A percentile compares a stretch with the other conserved stretches of the same genome.
Evolutionary conservation across 208 protist species (phyloP).

Genomic region (Trypanosoma boissoni): DNA sequence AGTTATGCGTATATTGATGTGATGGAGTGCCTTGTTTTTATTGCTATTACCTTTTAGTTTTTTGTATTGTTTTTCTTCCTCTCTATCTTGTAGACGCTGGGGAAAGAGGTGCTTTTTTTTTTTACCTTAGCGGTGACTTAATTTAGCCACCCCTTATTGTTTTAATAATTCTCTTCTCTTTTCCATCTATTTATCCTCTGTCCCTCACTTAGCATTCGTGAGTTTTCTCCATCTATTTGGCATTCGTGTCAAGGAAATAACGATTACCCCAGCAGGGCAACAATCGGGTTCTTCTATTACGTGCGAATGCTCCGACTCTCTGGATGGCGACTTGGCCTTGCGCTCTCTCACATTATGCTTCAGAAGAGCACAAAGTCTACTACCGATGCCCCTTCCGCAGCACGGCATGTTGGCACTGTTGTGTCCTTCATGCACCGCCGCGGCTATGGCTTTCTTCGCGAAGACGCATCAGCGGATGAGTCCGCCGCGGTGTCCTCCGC

Average conservation of each 20-base stretch:
- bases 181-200: no score
- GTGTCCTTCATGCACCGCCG: slow-evolving; percentile 81
- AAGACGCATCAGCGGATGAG: slow-evolving; percentile 14
- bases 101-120: no score
- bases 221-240: no score
- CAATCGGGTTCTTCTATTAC: neutral
- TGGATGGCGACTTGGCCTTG: neutral
- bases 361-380: neutral
- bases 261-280: no score
- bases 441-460: slow-evolving; percentile 79
- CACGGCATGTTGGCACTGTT: slow-evolving; percentile 46
- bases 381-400: no score
- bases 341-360: neutral
- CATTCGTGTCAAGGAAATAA: no score
- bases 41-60: neutral
- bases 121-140: no score
- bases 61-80: slow-evolving; percentile 3
- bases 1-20: neutral
- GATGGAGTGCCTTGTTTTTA: neutral
- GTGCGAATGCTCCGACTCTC: neutral
- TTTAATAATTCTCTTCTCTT: no score
- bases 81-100: no score
- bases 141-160: no score
- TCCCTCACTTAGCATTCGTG: no score
- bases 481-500: neutral